A percentile compares a stretch with the other conserved stretches of the same genome.
Conservation (phyloP, 2,329 filamentous ascomycete species). For the Dendryphion nanum region DNA sequence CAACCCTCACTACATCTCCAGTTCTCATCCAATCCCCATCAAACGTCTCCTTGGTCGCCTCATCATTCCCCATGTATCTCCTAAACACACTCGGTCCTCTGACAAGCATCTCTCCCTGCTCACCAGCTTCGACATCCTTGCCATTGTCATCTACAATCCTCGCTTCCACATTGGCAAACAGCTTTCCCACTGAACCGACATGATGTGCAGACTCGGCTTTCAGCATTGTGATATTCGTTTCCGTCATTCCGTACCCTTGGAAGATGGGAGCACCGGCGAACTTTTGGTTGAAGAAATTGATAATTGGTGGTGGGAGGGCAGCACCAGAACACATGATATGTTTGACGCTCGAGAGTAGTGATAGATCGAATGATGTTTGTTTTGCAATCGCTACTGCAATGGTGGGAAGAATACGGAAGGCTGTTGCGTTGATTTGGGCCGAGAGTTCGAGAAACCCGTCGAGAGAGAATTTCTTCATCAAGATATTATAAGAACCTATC, state of each 20-base stretch:
- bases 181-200: not conserved
- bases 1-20: conserved; percentile 28
- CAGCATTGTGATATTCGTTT: conserved; percentile 2
- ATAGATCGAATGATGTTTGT: conserved; percentile 10
- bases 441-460: not conserved
- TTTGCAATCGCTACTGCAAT: conserved; percentile 19
- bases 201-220: conserved; percentile 1
- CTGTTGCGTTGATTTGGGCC: conserved; percentile 1
- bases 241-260: conserved; percentile 17
- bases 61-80: conserved; percentile 24
- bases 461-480: not conserved
- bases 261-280: conserved; percentile 12
- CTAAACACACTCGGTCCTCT: conserved; percentile 26
- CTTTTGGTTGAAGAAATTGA: conserved; percentile 9
- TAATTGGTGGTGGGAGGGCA: conserved; percentile 11
- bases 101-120: conserved; percentile 27
- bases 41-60: conserved; percentile 23
- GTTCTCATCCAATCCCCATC: conserved; percentile 30
- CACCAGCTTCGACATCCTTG: conserved; percentile 3
- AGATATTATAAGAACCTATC: not conserved
- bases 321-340: conserved; percentile 22
- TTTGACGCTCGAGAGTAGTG: conserved; percentile 12
- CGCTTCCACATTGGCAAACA: conserved; percentile 10
- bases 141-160: conserved; percentile 26
- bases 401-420: conserved; percentile 14